These are phyloP conservation scores for Huntiella omanensis DNA, from an alignment of 2,329 filamentous ascomycete genomes.

Conservation along the genomic window DNA sequence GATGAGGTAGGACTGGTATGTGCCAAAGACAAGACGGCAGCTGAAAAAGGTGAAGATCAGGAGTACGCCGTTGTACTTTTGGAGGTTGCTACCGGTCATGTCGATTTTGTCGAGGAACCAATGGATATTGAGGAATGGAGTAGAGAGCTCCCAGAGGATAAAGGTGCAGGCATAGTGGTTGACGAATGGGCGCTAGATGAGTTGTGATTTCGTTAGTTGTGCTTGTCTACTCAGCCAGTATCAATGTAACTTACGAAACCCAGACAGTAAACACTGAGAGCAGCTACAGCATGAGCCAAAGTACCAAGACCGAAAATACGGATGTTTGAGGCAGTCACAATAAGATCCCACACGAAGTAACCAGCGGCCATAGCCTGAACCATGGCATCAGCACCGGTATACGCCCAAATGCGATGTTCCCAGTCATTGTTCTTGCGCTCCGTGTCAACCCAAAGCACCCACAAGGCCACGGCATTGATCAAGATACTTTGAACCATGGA, in stretches of 20 bases:
- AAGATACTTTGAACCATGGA: conserved; percentile 60
- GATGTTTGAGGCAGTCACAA: conserved; percentile 48
- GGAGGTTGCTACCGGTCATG: conserved; percentile 54
- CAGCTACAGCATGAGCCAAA: conserved; percentile 57
- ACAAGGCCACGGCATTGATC: conserved; percentile 56
- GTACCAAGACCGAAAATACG: conserved; percentile 59
- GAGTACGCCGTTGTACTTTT: conserved; percentile 59
- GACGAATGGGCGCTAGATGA: conserved; percentile 52
- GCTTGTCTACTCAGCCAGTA: not conserved
- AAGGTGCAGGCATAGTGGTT: conserved; percentile 69
- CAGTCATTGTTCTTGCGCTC: conserved; percentile 48
- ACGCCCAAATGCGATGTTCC: conserved; percentile 57
- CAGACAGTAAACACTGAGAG: conserved; percentile 54
- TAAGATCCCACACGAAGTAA: conserved; percentile 71
- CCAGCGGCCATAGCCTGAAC: conserved; percentile 60
- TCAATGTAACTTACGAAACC: conserved; percentile 49
- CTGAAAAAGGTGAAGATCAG: conserved; percentile 58
- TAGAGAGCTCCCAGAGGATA: conserved; percentile 74
- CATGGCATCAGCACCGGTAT: conserved; percentile 52
- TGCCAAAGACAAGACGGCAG: conserved; percentile 61
- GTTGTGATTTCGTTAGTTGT: conserved; percentile 1
- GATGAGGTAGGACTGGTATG: conserved; percentile 49
- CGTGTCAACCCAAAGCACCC: conserved; percentile 49
- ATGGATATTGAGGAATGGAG: conserved; percentile 72
- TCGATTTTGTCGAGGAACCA: conserved; percentile 82